These are phyloP conservation scores for Aspergillus diversus DNA, from an alignment of 495 filamentous ascomycete genomes.

Conservation along the genomic window DNA sequence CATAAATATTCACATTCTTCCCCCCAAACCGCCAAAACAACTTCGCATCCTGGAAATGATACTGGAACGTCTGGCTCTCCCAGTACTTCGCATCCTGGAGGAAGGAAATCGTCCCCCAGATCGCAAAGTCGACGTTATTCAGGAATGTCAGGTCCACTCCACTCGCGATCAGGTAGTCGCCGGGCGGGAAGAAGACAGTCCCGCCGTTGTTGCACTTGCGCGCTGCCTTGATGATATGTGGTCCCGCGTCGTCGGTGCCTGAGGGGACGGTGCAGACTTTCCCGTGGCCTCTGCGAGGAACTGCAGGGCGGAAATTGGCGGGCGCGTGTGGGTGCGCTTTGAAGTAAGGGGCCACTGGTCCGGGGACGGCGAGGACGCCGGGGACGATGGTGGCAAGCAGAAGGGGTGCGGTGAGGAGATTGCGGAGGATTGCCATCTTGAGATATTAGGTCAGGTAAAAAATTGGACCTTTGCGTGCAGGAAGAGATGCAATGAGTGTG, in stretches of 20 bases:
- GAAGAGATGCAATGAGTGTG: too few species aligned
- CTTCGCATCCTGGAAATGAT: conserved; percentile 4
- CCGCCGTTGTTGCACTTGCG: conserved; percentile 18
- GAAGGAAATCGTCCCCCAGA: conserved; percentile 13
- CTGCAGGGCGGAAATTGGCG: background rate
- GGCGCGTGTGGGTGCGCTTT: background rate
- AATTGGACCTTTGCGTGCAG: too few species aligned
- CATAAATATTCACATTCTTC: conserved; percentile 12
- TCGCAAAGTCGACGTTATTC: conserved; percentile 15
- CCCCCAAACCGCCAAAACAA: conserved; percentile 12
- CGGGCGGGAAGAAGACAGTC: conserved; percentile 6
- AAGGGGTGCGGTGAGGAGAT: background rate
- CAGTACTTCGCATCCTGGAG: conserved; percentile 1
- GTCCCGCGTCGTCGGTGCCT: conserved; percentile 1
- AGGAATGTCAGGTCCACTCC: conserved; percentile 12
- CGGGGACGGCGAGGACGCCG: background rate
- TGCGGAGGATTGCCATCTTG: background rate
- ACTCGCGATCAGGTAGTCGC: conserved; percentile 5
- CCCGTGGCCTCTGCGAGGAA: background rate
- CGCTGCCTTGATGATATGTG: conserved; percentile 1
- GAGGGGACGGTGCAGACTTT: conserved; percentile 18
- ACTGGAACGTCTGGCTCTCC: conserved; percentile 5
- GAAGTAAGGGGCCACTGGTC: background rate
- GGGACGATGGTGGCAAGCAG: background rate
- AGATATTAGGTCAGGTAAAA: background rate